Percentiles rank a stretch among this genome's conserved stretches.
These are phyloP conservation scores for Cadophora malorum DNA, from an alignment of 2,329 filamentous ascomycete species.

Conservation along the genomic window DNA sequence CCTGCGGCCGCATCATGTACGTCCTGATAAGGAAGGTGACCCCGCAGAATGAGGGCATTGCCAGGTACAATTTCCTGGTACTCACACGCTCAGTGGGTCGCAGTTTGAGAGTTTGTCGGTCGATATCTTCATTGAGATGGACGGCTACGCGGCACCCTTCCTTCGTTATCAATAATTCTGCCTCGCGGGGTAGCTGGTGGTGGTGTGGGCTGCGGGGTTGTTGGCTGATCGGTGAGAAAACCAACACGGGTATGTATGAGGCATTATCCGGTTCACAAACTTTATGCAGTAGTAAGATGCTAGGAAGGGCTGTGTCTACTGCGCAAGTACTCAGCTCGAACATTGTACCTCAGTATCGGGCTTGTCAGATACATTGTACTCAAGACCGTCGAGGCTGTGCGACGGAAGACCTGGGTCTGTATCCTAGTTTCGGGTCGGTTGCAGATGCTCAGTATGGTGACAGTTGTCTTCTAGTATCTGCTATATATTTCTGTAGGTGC, in stretches of 20 bases:
- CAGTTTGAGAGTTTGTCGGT: neutral
- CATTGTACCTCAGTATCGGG: neutral
- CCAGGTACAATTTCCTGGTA: neutral
- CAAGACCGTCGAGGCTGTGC: conserved; percentile 22
- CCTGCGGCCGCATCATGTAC: neutral
- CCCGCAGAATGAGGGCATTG: neutral
- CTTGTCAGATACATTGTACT: neutral
- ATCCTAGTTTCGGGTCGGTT: neutral
- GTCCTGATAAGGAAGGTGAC: conserved; percentile 1
- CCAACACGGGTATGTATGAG: neutral
- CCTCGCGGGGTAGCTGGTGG: conserved; percentile 3
- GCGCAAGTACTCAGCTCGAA: neutral
- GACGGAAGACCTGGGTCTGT: neutral
- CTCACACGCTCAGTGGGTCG: neutral
- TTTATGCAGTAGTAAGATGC: neutral
- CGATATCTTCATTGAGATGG: neutral
- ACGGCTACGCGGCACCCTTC: neutral
- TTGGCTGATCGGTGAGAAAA: conserved; percentile 7
- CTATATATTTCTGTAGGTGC: neutral
- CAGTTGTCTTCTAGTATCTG: neutral
- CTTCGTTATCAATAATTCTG: neutral
- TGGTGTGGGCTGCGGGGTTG: neutral
- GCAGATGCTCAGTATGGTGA: neutral
- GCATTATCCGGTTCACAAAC: neutral
- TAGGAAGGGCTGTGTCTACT: neutral